Evolutionary conservation across 2,329 filamentous ascomycete genomes (phyloP).

Genomic region (Aspergillus carbonarius): DNA sequence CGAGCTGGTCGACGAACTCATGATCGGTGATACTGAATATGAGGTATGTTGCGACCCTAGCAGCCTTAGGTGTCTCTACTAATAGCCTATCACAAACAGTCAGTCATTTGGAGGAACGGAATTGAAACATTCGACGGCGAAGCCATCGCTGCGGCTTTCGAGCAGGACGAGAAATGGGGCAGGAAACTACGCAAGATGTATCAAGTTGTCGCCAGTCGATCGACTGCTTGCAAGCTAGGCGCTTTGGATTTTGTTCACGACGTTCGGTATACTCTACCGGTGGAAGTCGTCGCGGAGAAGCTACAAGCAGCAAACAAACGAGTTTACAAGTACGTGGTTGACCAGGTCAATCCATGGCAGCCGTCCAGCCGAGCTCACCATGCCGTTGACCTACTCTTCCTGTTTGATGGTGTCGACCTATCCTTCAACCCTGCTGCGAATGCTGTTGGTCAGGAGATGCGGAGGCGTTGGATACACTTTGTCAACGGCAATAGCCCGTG

Average conservation of each 20-base stretch:
- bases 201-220: constrained; percentile 41
- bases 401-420: constrained; percentile 45
- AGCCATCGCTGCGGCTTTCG: constrained; percentile 37
- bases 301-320: constrained; percentile 23
- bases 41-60: constrained; percentile 31
- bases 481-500: constrained; percentile 40
- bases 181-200: constrained; percentile 41
- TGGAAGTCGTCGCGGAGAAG: constrained; percentile 32
- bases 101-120: constrained; percentile 47
- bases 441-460: constrained; percentile 37
- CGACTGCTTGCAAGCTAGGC: constrained; percentile 42
- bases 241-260: constrained; percentile 40
- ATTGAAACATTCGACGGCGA: constrained; percentile 37
- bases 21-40: constrained; percentile 47
- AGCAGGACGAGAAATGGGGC: constrained; percentile 30
- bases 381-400: constrained; percentile 48
- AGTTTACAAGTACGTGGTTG: constrained; percentile 45
- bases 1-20: constrained; percentile 36
- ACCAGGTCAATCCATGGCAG: constrained; percentile 51
- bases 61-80: not conserved
- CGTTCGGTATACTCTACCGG: constrained; percentile 30
- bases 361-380: constrained; percentile 48
- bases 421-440: constrained; percentile 36
- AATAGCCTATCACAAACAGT: constrained; percentile 30
- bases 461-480: constrained; percentile 44